Percentiles rank a stretch among this genome's conserved stretches.
Conservation (phyloP, 129 eudicot genomes). For the Flaveria brownii region DNA sequence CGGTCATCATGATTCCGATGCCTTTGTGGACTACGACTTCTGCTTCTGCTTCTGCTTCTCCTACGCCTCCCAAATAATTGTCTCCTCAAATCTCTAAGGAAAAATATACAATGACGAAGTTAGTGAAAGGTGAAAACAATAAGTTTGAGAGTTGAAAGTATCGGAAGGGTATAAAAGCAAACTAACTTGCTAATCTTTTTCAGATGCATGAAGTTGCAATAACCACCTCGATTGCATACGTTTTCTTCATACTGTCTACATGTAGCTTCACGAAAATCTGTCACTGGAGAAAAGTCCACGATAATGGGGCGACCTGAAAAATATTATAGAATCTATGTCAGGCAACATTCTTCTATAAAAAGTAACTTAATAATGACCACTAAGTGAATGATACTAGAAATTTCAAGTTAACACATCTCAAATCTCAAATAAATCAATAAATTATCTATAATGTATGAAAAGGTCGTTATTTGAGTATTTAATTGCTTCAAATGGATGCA, state of each 20-base stretch:
- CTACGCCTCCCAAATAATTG: conserved; percentile 84
- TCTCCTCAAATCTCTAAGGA: conserved; percentile 72
- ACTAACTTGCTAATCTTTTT: conserved; percentile 87
- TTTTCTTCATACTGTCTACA: conserved; percentile 97
- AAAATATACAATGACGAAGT: conserved; percentile 8
- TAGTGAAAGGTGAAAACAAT: not conserved
- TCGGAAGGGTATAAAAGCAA: not conserved
- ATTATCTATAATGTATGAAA: not conserved
- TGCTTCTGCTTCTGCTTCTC: conserved; percentile 90
- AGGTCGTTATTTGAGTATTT: not conserved
- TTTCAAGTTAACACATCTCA: too few relatives aligned
- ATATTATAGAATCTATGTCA: conserved; percentile 2
- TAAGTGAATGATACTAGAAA: not conserved
- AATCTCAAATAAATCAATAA: not conserved
- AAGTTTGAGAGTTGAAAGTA: not conserved
- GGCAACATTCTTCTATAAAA: not conserved
- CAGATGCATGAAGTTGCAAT: conserved; percentile 98
- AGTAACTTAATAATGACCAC: not conserved
- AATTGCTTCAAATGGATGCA: not conserved
- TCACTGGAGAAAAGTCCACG: conserved; percentile 95
- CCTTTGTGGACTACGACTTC: conserved; percentile 78
- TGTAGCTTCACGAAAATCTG: conserved; percentile 98
- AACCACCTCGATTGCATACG: conserved; percentile 95
- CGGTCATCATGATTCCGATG: conserved; percentile 71
- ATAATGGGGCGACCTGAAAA: conserved; percentile 88